Percentiles rank a stretch among this genome's conserved stretches.
Conservation (phyloP, 805 yeast genomes). For the Torulaspora maleeae region DNA sequence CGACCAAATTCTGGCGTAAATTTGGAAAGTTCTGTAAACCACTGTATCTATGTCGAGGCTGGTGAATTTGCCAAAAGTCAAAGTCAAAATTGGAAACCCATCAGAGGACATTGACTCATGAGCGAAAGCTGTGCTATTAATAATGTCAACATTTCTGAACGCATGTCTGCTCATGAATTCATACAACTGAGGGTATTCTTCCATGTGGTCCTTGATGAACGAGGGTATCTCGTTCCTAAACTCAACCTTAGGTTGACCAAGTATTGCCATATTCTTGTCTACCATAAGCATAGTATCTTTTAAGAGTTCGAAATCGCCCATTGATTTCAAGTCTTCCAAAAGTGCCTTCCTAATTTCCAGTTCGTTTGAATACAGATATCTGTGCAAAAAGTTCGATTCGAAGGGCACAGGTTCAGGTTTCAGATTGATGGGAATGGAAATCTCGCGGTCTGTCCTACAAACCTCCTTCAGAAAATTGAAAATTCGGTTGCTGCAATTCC, state of each 20-base stretch:
- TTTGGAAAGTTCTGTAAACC: conserved; percentile 57
- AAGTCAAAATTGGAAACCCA: conserved; percentile 64
- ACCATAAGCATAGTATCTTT: conserved; percentile 37
- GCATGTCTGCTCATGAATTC: conserved; percentile 73
- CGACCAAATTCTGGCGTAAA: conserved; percentile 67
- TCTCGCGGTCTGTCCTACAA: conserved; percentile 26
- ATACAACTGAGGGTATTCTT: conserved; percentile 48
- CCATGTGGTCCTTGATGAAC: conserved; percentile 46
- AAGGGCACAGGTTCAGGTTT: conserved; percentile 21
- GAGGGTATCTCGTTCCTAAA: conserved; percentile 55
- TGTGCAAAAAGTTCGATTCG: conserved; percentile 43
- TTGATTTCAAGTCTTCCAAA: conserved; percentile 14
- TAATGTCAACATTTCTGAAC: conserved; percentile 46
- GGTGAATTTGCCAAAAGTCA: conserved; percentile 43
- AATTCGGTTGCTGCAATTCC: conserved; percentile 39
- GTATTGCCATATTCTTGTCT: conserved; percentile 44
- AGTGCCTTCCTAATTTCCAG: conserved; percentile 33
- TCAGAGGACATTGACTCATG: conserved; percentile 65
- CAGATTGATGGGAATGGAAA: conserved; percentile 21
- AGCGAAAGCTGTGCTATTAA: conserved; percentile 38
- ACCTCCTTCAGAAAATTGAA: conserved; percentile 40
- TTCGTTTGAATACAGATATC: conserved; percentile 49
- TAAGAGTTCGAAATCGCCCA: conserved; percentile 21
- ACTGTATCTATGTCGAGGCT: conserved; percentile 45
- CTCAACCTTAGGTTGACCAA: conserved; percentile 58